Evolutionary conservation across 2,329 filamentous ascomycete genomes (phyloP), one percentile per base, ranked within the genome.

Genomic region (Neonectria magnoliae): DNA sequence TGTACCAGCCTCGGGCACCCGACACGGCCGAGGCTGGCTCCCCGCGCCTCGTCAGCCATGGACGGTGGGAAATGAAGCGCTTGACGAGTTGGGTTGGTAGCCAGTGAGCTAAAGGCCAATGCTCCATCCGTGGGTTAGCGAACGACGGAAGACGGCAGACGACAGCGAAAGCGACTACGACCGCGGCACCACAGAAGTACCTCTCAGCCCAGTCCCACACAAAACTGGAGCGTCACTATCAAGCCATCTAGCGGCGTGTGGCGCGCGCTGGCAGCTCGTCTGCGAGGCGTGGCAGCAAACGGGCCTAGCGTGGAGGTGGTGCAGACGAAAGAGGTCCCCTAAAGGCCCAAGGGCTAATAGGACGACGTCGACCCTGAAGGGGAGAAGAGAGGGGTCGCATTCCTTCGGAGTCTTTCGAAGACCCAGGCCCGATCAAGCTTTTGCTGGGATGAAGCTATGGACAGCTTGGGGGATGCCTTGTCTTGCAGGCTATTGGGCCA

Each of bases 1-100:
- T 42, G 25, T 48, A 47, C 63, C 60, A 65, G 65, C 68, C 63
- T 71, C 59, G 64, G 63, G 63, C 52, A 29, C 51, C 64, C 53
- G 59, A 66, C 61, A 58, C 60, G 71, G 53, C 68, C 69, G 62
- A 72, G 65, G 70, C 71, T 72, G 64, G 67, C 63, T 65, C 67
- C 48, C 48, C 55, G 57, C 62, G 60, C 64, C 55, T 68, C 68
- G 66, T 71, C 69, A 73, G 68, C 70, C 62, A 65, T 61, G 65
- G 63, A 64, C 57, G 56, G 38, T 61, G 65, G 71, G 72, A 74
- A 73, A 74, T 74, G 72, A 74, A 65, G 66, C 57, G 56, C 38
- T 62, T 61, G 62, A 67, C 63, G 48, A 69, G 60, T 66, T 62
- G 29, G 48, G 33, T 8, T 38, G 31, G 38, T 42, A 18, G 65